A percentile compares a stretch with the other conserved stretches of the same genome.
These are phyloP conservation scores for Starmera caribaea DNA, from an alignment of 805 yeast species.

Conservation along the genomic window DNA sequence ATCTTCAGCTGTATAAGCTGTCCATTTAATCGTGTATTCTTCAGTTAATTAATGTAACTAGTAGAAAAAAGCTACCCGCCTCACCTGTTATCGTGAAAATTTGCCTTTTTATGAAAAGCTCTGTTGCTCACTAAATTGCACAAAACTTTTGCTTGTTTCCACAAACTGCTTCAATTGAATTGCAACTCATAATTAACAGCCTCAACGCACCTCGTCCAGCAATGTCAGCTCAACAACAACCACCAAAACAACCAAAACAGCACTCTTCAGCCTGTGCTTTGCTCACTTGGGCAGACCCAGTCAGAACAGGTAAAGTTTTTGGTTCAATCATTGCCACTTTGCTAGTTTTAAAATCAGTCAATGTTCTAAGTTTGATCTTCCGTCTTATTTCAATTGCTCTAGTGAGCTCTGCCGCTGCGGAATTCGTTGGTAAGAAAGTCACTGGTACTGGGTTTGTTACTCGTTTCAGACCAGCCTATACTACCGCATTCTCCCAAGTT, in stretches of 20 bases:
- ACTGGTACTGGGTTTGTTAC: slow-evolving; percentile 76
- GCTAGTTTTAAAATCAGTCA: slow-evolving; percentile 51
- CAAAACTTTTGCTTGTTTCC: neutral
- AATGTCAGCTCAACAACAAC: neutral
- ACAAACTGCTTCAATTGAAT: no score
- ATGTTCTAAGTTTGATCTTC: slow-evolving; percentile 51
- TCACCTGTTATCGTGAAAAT: no score
- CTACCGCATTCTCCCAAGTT: slow-evolving; percentile 25
- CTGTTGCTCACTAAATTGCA: neutral
- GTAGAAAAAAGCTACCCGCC: no score
- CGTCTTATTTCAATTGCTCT: slow-evolving; percentile 51
- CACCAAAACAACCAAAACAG: neutral
- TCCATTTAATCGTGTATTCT: no score
- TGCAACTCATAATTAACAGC: neutral
- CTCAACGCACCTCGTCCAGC: neutral
- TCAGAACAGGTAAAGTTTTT: slow-evolving; percentile 66
- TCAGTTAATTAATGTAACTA: no score
- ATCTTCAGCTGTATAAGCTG: no score
- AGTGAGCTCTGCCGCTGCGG: slow-evolving; percentile 59
- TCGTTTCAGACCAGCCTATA: slow-evolving; percentile 58
- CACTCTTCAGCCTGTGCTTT: slow-evolving; percentile 18
- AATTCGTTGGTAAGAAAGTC: slow-evolving; percentile 61
- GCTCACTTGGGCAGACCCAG: slow-evolving; percentile 71
- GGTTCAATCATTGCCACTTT: slow-evolving; percentile 50
- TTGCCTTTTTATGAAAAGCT: neutral